These are phyloP conservation scores for Saksenaea vasiformis DNA, from an alignment of 371 early-diverging fungal genomes.

Conservation along the genomic window DNA sequence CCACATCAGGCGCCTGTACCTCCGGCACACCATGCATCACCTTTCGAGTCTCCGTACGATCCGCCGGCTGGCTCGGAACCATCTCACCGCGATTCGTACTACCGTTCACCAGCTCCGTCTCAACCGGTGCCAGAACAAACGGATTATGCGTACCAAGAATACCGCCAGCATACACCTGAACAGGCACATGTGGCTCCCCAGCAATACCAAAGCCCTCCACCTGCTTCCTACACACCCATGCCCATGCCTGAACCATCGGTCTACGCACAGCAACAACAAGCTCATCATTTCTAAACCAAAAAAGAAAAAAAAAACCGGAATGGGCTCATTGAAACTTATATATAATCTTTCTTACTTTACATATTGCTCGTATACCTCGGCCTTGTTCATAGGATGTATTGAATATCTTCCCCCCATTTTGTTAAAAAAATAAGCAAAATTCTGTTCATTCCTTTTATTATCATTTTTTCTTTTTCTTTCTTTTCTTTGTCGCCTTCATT, in stretches of 20 bases:
- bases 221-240: constrained; percentile 7
- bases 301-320: no score
- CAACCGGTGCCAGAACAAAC: constrained; percentile 13
- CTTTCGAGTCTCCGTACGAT: constrained; percentile 30
- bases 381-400: constrained; percentile 2
- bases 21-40: constrained; percentile 15
- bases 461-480: not conserved
- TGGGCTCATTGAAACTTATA: not conserved
- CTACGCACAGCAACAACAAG: constrained; percentile 10
- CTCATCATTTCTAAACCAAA: constrained; percentile 8
- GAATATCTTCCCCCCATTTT: not conserved
- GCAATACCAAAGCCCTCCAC: constrained; percentile 7
- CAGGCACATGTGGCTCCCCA: not conserved
- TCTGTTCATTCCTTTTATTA: no score
- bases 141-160: constrained; percentile 16
- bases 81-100: constrained; percentile 14
- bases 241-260: constrained; percentile 25
- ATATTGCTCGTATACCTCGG: not conserved
- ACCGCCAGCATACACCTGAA: constrained; percentile 12
- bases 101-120: constrained; percentile 1
- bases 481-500: not conserved
- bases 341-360: not conserved
- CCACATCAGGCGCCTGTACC: constrained; percentile 16
- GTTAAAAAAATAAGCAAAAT: not conserved
- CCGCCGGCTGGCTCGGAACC: constrained; percentile 16